Base-by-base conservation (phyloP, 2,329 filamentous ascomycete species). In the Aspergillus flavus region DNA sequence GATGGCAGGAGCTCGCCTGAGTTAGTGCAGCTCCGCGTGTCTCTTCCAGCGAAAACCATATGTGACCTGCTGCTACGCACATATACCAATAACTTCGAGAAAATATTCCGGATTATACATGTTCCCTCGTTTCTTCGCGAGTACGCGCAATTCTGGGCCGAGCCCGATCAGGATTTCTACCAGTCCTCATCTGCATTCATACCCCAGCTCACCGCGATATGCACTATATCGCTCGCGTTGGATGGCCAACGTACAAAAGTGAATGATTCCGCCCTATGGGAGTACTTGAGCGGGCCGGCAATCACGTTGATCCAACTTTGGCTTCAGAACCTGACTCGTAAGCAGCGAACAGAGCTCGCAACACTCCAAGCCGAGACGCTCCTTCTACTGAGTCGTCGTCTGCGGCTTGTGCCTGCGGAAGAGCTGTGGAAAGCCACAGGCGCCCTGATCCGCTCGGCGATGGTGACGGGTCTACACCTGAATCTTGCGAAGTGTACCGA, bases 341-440 rank as follows among this genome's bases (percentile, higher is more conserved):
- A 72, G 28, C 64, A 66, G 34, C 64, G 64, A 11, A 65, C 66
- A 2, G 70, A 71, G 12, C n/a, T 69, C 30, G 30, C 62, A 19
- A 66, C 66, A 7, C 57, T 72, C 12, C 69, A 72, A 23, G 56
- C 65, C 11, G 65, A 66, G 36, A 58, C 63, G 1, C 64, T 72
- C 3, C 30, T 71, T 3, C 23, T 68, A 2, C 53, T 71, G 4
- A 57, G 65, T 4, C 61, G 60, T 12, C 65, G 65, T n/a, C 57
- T 72, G 6, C 66, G 61, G 4, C 45, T 60, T 6, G 56, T 26
- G 7, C 28, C 66, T 0, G 26, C 58, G 1, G 70, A 71, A 34
- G 69, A 72, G n/a, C 23, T 69, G 7, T 72, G 86, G 69, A 79
- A 85, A 32, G 80, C 84, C 66, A 82, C 81, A 0, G 69, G 74